Percentiles rank a stretch among this genome's conserved stretches.
Conservation (phyloP, 352 stramenopile species). For the Phytophthora cajani region DNA sequence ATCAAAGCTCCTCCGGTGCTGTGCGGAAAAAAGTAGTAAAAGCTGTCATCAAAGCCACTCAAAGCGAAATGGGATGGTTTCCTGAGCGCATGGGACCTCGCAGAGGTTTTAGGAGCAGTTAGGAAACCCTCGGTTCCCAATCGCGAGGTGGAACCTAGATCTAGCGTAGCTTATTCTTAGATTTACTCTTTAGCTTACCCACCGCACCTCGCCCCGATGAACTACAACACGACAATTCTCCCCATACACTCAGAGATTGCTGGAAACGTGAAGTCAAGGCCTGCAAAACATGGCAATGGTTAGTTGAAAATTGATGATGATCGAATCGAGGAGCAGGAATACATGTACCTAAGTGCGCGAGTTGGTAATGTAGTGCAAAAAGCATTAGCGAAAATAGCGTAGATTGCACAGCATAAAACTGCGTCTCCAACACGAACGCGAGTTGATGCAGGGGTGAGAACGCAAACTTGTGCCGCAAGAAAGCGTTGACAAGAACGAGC, state of each 20-base stretch:
- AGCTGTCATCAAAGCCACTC: neutral
- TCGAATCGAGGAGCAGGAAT: neutral
- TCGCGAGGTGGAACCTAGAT: too few species aligned
- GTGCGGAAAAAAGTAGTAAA: too few species aligned
- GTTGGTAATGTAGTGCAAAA: conserved; percentile 10
- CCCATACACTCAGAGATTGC: too few species aligned
- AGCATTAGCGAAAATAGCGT: conserved; percentile 2
- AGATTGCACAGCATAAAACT: neutral
- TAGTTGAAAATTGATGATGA: neutral
- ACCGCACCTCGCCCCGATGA: too few species aligned
- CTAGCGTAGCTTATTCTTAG: too few species aligned
- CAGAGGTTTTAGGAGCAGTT: too few species aligned
- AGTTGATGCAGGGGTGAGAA: conserved; percentile 12
- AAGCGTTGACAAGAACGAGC: conserved; percentile 3
- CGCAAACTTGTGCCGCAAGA: conserved; percentile 9
- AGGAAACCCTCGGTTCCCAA: too few species aligned
- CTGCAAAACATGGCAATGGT: neutral
- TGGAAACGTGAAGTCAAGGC: neutral
- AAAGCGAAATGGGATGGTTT: too few species aligned
- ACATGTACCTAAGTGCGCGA: conserved; percentile 4
- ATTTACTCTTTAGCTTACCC: too few species aligned
- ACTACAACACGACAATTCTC: too few species aligned
- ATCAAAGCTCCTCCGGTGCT: too few species aligned
- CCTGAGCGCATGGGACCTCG: too few species aligned
- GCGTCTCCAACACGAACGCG: conserved; percentile 14